Conservation (phyloP, 768 basidiomycete species). For the Leccinum truebloodii region DNA sequence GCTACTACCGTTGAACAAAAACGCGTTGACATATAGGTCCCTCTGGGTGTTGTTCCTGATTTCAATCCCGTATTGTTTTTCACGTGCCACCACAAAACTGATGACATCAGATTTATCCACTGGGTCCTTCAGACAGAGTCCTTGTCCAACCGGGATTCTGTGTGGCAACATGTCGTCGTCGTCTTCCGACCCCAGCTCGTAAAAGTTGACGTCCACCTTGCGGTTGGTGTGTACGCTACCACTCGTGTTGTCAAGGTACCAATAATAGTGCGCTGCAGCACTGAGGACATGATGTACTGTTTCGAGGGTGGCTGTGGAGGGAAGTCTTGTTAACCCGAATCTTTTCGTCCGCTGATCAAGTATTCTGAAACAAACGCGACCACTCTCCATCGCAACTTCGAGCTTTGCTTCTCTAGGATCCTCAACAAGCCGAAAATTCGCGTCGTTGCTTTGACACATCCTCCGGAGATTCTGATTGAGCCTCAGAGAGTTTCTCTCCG, state of each 20-base stretch:
- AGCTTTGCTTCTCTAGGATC: constrained; percentile 2
- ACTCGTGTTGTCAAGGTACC: constrained; percentile 19
- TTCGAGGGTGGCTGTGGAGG: background rate
- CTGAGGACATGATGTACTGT: constrained; percentile 4
- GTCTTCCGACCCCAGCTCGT: background rate
- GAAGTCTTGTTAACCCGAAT: constrained; percentile 4
- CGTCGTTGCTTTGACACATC: background rate
- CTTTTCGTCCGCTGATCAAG: background rate
- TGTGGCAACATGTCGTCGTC: background rate
- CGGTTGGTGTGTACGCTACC: background rate
- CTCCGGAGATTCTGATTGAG: background rate
- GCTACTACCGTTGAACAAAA: too few relatives aligned
- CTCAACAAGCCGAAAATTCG: background rate
- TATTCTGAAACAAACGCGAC: background rate
- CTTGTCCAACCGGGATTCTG: background rate
- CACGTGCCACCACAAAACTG: constrained; percentile 24
- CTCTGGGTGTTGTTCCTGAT: too few relatives aligned
- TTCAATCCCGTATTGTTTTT: constrained; percentile 26
- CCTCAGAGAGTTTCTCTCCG: background rate
- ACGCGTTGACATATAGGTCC: too few relatives aligned
- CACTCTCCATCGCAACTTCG: background rate
- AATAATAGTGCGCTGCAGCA: constrained; percentile 22
- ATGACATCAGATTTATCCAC: constrained; percentile 4
- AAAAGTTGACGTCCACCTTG: constrained; percentile 17
- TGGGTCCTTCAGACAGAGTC: constrained; percentile 6